phyloP scores from a whole-genome alignment of 2,329 filamentous ascomycete genomes.

The Aspergillus novofumigatus region DNA sequence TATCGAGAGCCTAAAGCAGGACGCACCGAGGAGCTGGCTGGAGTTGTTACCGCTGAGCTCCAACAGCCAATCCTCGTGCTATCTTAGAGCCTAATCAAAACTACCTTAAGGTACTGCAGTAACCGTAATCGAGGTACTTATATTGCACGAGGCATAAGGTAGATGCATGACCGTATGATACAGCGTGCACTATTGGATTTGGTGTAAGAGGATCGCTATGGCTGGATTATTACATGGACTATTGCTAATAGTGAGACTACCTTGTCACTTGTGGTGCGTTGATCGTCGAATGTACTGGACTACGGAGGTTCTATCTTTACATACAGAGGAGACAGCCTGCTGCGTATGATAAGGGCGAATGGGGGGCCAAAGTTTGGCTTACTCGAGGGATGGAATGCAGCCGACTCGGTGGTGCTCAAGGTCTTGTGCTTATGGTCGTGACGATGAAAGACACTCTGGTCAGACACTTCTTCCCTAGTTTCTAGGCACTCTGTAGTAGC shows the following conservation, averaged over 20 bases:
- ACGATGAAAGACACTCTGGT: too few relatives aligned
- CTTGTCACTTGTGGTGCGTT: not conserved
- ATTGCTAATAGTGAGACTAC: not conserved
- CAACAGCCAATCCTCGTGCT: not conserved
- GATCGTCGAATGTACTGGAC: not conserved
- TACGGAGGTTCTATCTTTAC: not conserved
- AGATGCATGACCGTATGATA: not conserved
- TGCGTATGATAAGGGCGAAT: too few relatives aligned
- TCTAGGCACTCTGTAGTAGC: not conserved
- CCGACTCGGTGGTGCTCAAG: not conserved
- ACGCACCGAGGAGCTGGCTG: not conserved
- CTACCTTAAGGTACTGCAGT: too few relatives aligned
- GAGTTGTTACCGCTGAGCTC: too few relatives aligned
- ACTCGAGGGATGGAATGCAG: slow-evolving; percentile 6
- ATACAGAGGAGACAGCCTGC: not conserved
- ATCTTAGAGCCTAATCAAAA: not conserved
- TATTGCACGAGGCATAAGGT: too few relatives aligned
- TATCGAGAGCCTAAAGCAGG: not conserved
- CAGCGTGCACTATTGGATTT: not conserved
- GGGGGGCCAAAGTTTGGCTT: slow-evolving; percentile 1
- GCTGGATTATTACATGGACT: not conserved
- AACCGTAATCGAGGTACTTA: not conserved
- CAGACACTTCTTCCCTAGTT: not conserved
- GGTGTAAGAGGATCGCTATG: not conserved
- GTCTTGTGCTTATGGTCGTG: not conserved